These are phyloP conservation scores for Geranomyces variabilis DNA, from an alignment of 192 early-diverging fungal species.

Conservation along the genomic window DNA sequence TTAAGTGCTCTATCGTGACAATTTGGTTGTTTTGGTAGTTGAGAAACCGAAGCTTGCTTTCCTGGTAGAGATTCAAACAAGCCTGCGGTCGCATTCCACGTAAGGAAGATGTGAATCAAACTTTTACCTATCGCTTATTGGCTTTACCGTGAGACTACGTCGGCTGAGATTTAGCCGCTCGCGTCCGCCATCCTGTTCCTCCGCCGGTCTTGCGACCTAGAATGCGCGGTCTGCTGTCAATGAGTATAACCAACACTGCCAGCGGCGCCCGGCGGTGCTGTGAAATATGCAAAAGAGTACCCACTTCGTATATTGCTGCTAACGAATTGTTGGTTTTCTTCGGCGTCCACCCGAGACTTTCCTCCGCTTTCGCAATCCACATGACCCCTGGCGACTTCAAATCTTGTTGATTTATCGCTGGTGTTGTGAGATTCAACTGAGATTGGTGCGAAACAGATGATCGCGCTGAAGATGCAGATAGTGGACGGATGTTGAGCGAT, in stretches of 20 bases:
- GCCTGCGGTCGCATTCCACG: slow-evolving; percentile 19
- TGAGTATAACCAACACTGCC: not conserved
- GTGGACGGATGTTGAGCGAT: not conserved
- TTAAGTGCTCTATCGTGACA: slow-evolving; percentile 45
- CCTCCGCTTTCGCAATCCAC: slow-evolving; percentile 18
- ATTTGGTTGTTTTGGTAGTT: slow-evolving; percentile 60
- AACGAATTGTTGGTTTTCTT: not conserved
- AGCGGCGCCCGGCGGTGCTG: not conserved
- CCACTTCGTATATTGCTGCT: slow-evolving; percentile 18
- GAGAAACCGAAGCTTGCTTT: slow-evolving; percentile 48
- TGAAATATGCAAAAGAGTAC: not conserved
- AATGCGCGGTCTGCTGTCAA: not conserved
- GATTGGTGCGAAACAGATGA: not conserved
- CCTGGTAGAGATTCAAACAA: slow-evolving; percentile 37
- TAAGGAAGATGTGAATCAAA: not conserved
- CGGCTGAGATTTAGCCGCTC: slow-evolving; percentile 12
- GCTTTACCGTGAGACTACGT: not conserved
- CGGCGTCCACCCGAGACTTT: slow-evolving; percentile 10
- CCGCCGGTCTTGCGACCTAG: slow-evolving; percentile 1
- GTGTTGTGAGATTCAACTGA: no score
- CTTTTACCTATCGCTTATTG: not conserved
- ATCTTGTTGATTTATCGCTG: no score
- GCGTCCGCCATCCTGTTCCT: slow-evolving; percentile 11
- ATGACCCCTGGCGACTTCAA: not conserved
- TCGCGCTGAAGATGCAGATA: not conserved